These are phyloP conservation scores for Aspergillus pseudotamarii DNA, from an alignment of 2,329 filamentous ascomycete genomes.

Conservation along the genomic window DNA sequence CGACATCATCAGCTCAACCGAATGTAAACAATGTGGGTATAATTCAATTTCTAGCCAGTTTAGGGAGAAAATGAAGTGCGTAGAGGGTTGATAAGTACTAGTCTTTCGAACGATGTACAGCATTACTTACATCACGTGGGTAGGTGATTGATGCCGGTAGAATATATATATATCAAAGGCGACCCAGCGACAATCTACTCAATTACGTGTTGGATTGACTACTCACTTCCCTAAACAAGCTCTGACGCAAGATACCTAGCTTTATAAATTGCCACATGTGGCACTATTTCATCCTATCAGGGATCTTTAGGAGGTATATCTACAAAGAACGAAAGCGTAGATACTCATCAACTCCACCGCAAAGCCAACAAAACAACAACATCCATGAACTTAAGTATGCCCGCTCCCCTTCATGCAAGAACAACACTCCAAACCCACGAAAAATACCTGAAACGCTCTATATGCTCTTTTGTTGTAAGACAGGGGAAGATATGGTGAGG, in stretches of 20 bases:
- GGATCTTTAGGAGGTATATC: background rate
- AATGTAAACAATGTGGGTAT: background rate
- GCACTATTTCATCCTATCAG: background rate
- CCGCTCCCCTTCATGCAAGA: background rate
- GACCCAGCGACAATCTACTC: background rate
- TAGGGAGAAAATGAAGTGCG: too few species aligned
- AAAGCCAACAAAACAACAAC: background rate
- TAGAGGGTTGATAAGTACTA: background rate
- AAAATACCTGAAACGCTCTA: background rate
- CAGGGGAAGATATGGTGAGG: background rate
- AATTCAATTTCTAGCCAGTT: too few species aligned
- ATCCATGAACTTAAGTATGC: background rate
- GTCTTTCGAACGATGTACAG: background rate
- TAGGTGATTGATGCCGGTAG: background rate
- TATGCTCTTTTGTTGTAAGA: conserved; percentile 5
- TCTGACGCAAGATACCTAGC: background rate
- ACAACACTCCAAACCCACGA: background rate
- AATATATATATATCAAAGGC: background rate
- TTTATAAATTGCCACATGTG: background rate
- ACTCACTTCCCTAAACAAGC: background rate
- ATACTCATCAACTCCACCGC: conserved; percentile 3
- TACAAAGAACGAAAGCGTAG: conserved; percentile 5
- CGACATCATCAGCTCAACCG: background rate
- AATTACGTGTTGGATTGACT: background rate
- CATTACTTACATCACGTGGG: background rate